phyloP scores from a whole-genome alignment of 1,284 basidiomycete genomes.

The Leccinum brunneo-olivaceum region DNA sequence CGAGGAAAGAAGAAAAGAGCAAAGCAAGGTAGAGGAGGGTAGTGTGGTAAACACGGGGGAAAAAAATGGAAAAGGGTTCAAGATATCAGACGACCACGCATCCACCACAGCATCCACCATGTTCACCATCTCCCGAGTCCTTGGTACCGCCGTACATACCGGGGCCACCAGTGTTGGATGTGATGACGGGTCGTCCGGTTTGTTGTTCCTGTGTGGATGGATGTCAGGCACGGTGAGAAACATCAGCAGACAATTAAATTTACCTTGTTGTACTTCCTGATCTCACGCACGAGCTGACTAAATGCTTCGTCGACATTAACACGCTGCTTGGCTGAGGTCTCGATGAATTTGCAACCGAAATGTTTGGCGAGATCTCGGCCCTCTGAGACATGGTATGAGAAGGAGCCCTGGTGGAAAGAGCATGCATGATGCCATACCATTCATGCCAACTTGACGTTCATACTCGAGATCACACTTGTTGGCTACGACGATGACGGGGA shows the following conservation, averaged over 20 bases:
- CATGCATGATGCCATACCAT: conserved; percentile 55
- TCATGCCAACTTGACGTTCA: conserved; percentile 95
- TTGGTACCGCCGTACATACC: conserved; percentile 29
- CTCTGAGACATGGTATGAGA: conserved; percentile 49
- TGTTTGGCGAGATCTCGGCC: conserved; percentile 95
- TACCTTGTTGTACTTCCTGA: conserved; percentile 92
- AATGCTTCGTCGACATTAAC: conserved; percentile 99
- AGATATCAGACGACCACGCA: conserved; percentile 48
- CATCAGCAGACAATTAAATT: conserved; percentile 2
- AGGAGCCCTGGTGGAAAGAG: background rate
- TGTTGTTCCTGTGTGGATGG: conserved; percentile 39
- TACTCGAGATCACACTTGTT: conserved; percentile 99
- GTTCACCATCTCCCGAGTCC: conserved; percentile 35
- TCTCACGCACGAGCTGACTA: conserved; percentile 92
- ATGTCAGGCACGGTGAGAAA: conserved; percentile 6
- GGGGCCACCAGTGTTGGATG: conserved; percentile 26
- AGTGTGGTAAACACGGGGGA: conserved; percentile 11
- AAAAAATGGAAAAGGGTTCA: conserved; percentile 1
- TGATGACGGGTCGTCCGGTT: conserved; percentile 34
- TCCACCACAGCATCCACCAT: conserved; percentile 50
- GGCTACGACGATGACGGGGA: conserved; percentile 96
- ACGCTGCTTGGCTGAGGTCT: conserved; percentile 97
- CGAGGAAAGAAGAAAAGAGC: conserved; percentile 1
- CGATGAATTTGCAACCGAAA: conserved; percentile 95
- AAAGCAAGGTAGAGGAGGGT: conserved; percentile 11